phyloP scores from a whole-genome alignment of 108 stramenopile species.

The Cyclotella choctawhatcheeana region DNA sequence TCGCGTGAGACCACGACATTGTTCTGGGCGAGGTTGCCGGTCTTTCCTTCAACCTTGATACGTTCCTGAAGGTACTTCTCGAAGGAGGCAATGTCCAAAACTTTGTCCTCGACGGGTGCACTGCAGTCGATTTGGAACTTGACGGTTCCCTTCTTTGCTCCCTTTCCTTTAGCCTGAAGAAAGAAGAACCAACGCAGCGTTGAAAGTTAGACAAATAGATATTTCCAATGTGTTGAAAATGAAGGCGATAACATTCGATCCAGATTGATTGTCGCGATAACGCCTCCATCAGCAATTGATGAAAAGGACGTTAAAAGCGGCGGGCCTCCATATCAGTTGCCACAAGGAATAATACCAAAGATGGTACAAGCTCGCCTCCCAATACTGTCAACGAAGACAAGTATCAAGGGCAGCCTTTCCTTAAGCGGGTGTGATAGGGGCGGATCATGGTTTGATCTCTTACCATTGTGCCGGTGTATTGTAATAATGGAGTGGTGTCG shows the following conservation, averaged over 20 bases:
- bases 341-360: slow-evolving; percentile 56
- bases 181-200: not conserved
- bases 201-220: not conserved
- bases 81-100: slow-evolving; percentile 96
- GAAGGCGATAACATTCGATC: not conserved
- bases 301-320: slow-evolving; percentile 24
- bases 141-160: slow-evolving; percentile 87
- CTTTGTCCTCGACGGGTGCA: slow-evolving; percentile 97
- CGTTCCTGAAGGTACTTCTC: slow-evolving; percentile 98
- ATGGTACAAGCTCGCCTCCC: slow-evolving; percentile 59
- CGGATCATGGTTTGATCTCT: slow-evolving; percentile 56
- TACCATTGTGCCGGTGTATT: slow-evolving; percentile 50
- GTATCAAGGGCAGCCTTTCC: slow-evolving; percentile 55
- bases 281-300: not conserved
- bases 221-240: not conserved
- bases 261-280: not conserved
- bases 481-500: not conserved
- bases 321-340: slow-evolving; percentile 42
- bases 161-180: slow-evolving; percentile 73
- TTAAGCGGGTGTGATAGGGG: slow-evolving; percentile 59
- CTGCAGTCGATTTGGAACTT: slow-evolving; percentile 99
- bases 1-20: slow-evolving; percentile 90
- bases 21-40: slow-evolving; percentile 71
- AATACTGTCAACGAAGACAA: slow-evolving; percentile 18
- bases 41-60: slow-evolving; percentile 94